phyloP scores from a whole-genome alignment of 139 green algal species.

The Closterium sp. region DNA sequence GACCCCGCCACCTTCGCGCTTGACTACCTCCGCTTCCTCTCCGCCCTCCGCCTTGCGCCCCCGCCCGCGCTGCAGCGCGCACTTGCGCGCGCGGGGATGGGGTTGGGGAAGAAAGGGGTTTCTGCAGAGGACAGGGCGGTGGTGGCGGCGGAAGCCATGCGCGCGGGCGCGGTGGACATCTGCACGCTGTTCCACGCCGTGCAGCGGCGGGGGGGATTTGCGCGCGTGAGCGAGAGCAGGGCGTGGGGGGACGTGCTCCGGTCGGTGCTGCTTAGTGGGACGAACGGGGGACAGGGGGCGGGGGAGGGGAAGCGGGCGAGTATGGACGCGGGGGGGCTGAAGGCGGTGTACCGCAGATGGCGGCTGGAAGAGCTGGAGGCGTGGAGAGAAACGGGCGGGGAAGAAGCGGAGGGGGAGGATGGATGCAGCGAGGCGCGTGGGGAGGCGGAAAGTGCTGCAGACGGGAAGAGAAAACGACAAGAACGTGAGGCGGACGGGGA shows the following conservation, averaged over 20 bases:
- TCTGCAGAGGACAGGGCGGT: not conserved
- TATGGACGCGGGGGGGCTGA: not conserved
- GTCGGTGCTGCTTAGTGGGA: not conserved
- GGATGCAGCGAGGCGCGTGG: not conserved
- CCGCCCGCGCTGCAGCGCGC: not conserved
- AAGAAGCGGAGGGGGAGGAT: not conserved
- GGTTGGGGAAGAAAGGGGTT: not conserved
- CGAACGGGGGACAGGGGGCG: not conserved
- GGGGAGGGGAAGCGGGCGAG: not conserved
- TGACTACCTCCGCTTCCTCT: conserved; percentile 63
- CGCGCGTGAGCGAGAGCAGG: conserved; percentile 64
- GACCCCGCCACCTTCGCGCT: conserved; percentile 58
- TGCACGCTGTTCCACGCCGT: conserved; percentile 35
- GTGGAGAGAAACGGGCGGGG: not conserved
- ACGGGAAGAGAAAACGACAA: not conserved
- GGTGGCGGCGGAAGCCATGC: not conserved
- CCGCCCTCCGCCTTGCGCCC: not conserved
- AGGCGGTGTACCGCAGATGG: not conserved
- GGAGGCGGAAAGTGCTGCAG: not conserved
- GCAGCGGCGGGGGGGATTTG: conserved; percentile 48
- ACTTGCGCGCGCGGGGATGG: not conserved
- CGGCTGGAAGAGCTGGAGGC: not conserved
- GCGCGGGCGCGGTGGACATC: conserved; percentile 19
- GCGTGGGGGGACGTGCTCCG: conserved; percentile 71
- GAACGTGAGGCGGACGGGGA: not conserved